Base-by-base conservation (phyloP, 179 eudicot genomes). In the Heliamphora pulchella region DNA sequence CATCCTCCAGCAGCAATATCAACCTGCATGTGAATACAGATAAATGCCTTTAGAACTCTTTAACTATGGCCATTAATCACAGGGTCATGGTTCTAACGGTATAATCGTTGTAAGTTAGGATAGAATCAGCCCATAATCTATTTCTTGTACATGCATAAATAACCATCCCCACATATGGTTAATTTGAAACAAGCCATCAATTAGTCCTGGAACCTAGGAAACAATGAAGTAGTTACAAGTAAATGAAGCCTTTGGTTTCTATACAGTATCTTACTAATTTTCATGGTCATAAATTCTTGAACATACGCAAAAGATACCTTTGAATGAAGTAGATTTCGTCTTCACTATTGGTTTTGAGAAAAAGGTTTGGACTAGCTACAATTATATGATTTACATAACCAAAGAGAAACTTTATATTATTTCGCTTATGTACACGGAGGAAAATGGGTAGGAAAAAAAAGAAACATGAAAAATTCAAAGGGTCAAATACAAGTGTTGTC, bases 1-100 rank as follows among this genome's bases (percentile, higher is more conserved):
- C 99, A 96, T 62, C 99, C 99, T 78, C 99, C 99, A 83, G 98
- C 99, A 86, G 99, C 98, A 86, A 96, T 91, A 82, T 96, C 98
- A 80, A 91, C 97, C 99, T 96, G 90, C 69, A 84, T 15, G 64
- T 8, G 39, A 76, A 80, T 67, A 31, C 48, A 85, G 66, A 66
- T 74, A 76, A 55, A 68, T 47, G 63, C 65, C 79, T 44, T 3
- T 59, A 80, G 67, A 9, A 64, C 51, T 54, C 61, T 55, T 39
- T 47, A 3, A 13, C 58, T 22, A 9, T 77, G 47, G 13, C 50
- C 54, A n/a, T 15, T 63, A 71, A 55, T 3, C 62, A 54, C 9
- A 43, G 51, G 4, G 66, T 5, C 1, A 10, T 6, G 31, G 31
- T 67, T 81, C 55, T 47, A 9, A 57, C 59, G 59, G 14, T 76